phyloP scores from a whole-genome alignment of 257 asterid species.

The Nicotiana obtusifolia region DNA sequence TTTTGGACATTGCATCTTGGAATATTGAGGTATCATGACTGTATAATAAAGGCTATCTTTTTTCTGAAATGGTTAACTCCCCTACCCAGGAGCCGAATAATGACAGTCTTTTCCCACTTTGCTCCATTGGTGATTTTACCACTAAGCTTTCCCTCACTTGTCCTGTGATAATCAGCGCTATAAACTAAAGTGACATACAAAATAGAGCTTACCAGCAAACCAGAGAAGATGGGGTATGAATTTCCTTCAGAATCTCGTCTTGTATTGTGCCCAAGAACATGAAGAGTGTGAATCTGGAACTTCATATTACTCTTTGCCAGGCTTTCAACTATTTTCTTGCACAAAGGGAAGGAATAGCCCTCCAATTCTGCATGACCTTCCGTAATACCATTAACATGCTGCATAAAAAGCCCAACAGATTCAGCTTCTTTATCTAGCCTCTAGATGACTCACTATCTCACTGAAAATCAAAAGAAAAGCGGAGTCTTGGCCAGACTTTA shows the following conservation, averaged over 20 bases:
- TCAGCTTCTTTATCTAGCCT: conserved; percentile 13
- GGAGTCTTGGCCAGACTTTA: conserved; percentile 44
- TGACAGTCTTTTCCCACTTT: background rate
- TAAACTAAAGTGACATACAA: background rate
- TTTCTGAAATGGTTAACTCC: background rate
- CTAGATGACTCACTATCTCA: conserved; percentile 14
- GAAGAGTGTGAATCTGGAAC: conserved; percentile 70
- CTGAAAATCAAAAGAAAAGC: conserved; percentile 20
- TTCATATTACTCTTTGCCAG: conserved; percentile 48
- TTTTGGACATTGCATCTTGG: background rate
- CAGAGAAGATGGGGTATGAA: conserved; percentile 68
- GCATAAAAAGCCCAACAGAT: conserved; percentile 33
- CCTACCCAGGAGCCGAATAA: background rate
- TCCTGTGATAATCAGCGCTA: background rate
- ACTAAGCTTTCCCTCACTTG: background rate
- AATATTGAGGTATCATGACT: background rate
- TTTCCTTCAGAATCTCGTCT: conserved; percentile 62
- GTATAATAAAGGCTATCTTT: background rate
- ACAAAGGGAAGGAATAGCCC: conserved; percentile 75
- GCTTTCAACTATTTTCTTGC: conserved; percentile 65
- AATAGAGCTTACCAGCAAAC: conserved; percentile 62
- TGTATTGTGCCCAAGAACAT: conserved; percentile 77
- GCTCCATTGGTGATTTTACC: background rate
- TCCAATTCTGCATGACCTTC: conserved; percentile 19
- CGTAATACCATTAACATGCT: conserved; percentile 31